phyloP scores from a whole-genome alignment of 352 stramenopile genomes.

The Globisporangium nodosum region DNA sequence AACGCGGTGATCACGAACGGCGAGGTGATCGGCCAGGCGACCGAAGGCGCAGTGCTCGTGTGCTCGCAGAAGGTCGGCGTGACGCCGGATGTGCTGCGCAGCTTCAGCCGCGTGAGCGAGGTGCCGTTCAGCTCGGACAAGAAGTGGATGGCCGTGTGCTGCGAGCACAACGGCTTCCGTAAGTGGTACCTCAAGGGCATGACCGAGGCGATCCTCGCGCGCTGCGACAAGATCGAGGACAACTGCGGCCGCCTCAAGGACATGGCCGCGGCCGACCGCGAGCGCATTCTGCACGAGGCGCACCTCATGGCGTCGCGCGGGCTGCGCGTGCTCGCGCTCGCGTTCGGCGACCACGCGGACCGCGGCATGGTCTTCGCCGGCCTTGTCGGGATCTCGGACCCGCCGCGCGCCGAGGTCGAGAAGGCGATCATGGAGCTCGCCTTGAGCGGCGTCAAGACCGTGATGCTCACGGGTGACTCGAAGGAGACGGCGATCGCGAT shows the following conservation, averaged over 20 bases:
- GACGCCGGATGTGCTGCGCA: constrained; percentile 23
- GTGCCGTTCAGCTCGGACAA: constrained; percentile 95
- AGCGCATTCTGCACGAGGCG: constrained; percentile 57
- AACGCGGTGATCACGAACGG: constrained; percentile 55
- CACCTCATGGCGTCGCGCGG: constrained; percentile 67
- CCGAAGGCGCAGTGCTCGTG: constrained; percentile 65
- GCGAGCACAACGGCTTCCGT: constrained; percentile 43
- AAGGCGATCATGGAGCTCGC: constrained; percentile 56
- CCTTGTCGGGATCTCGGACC: constrained; percentile 90
- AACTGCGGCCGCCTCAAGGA: constrained; percentile 63
- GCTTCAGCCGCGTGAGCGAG: constrained; percentile 82
- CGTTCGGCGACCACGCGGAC: constrained; percentile 81
- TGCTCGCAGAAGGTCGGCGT: constrained; percentile 68
- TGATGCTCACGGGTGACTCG: constrained; percentile 95
- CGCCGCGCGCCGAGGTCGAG: constrained; percentile 57
- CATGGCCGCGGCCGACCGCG: constrained; percentile 53
- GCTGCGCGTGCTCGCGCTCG: constrained; percentile 88
- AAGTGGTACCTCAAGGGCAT: constrained; percentile 81
- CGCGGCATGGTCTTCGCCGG: constrained; percentile 89
- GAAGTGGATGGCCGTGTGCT: constrained; percentile 96
- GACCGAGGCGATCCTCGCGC: constrained; percentile 72
- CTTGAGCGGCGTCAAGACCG: constrained; percentile 56
- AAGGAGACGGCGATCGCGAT: constrained; percentile 95
- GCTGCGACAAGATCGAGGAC: constrained; percentile 70
- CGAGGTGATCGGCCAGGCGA: constrained; percentile 79